A percentile compares a stretch with the other conserved stretches of the same genome.
phyloP scores from a whole-genome alignment of 352 stramenopile species.

The Phytophthora capsici region DNA sequence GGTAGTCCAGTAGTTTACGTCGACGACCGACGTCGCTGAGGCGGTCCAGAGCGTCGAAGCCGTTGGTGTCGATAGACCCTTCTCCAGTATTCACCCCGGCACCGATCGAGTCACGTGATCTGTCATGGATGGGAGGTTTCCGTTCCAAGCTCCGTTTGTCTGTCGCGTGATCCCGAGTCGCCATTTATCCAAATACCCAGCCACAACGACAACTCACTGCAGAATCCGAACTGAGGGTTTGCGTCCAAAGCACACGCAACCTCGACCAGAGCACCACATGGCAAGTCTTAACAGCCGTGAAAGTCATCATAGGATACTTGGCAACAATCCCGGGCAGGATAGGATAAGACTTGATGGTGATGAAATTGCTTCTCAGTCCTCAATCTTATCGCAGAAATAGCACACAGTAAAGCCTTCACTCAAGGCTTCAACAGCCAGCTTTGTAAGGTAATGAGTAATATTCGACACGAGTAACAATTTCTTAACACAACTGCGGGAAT shows the following conservation, averaged over 20 bases:
- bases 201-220: constrained; percentile 9
- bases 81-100: constrained; percentile 51
- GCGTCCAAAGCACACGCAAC: not conserved
- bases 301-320: not conserved
- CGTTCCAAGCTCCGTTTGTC: constrained; percentile 6
- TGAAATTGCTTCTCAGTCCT: too few relatives aligned
- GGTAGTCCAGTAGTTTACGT: constrained; percentile 69
- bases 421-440: too few relatives aligned
- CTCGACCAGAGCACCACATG: not conserved
- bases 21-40: constrained; percentile 43
- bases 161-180: constrained; percentile 2
- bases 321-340: constrained; percentile 8
- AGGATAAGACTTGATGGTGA: constrained; percentile 21
- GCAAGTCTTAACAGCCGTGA: constrained; percentile 16
- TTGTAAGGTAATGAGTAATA: too few relatives aligned
- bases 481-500: constrained; percentile 64
- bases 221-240: constrained; percentile 27
- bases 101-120: not conserved
- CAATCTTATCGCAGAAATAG: not conserved
- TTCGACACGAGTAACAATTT: constrained; percentile 20
- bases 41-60: constrained; percentile 46
- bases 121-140: constrained; percentile 12
- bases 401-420: too few relatives aligned
- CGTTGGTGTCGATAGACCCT: constrained; percentile 42
- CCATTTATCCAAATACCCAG: constrained; percentile 6